Percentiles rank a stretch among this genome's conserved stretches.
phyloP scores from a whole-genome alignment of 2,329 filamentous ascomycete genomes.

The Sphaerulina vaccinii region DNA sequence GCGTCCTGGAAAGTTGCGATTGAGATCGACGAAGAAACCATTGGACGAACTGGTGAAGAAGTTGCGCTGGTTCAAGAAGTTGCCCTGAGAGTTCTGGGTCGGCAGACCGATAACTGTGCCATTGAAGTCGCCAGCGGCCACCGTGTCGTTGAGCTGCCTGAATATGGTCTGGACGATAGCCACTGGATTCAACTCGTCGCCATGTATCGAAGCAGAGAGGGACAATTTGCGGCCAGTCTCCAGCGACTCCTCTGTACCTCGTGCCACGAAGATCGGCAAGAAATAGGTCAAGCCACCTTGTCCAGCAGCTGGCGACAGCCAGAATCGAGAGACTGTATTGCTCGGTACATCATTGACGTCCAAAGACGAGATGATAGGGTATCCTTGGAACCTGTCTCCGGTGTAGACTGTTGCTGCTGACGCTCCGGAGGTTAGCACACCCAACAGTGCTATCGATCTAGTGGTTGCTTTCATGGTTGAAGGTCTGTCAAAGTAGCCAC shows the following conservation, averaged over 20 bases:
- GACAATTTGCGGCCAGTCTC: slow-evolving; percentile 40
- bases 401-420: slow-evolving; percentile 23
- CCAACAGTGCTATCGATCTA: slow-evolving; percentile 2
- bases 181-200: slow-evolving; percentile 42
- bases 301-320: slow-evolving; percentile 40
- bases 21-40: slow-evolving; percentile 56
- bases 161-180: slow-evolving; percentile 41
- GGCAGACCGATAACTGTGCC: slow-evolving; percentile 41
- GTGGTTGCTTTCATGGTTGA: not conserved
- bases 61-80: slow-evolving; percentile 42
- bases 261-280: slow-evolving; percentile 41
- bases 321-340: slow-evolving; percentile 40
- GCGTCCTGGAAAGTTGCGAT: slow-evolving; percentile 63
- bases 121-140: slow-evolving; percentile 28
- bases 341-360: slow-evolving; percentile 39
- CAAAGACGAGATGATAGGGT: slow-evolving; percentile 29
- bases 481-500: not conserved
- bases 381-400: slow-evolving; percentile 25
- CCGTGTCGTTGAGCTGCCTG: slow-evolving; percentile 39
- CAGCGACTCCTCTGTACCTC: slow-evolving; percentile 39
- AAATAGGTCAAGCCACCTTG: slow-evolving; percentile 42
- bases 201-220: slow-evolving; percentile 41
- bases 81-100: slow-evolving; percentile 42
- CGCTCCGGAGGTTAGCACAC: not conserved
- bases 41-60: slow-evolving; percentile 39